phyloP scores from a whole-genome alignment of 176 grass and related monocot genomes.

The Bolboschoenus planiculmis region DNA sequence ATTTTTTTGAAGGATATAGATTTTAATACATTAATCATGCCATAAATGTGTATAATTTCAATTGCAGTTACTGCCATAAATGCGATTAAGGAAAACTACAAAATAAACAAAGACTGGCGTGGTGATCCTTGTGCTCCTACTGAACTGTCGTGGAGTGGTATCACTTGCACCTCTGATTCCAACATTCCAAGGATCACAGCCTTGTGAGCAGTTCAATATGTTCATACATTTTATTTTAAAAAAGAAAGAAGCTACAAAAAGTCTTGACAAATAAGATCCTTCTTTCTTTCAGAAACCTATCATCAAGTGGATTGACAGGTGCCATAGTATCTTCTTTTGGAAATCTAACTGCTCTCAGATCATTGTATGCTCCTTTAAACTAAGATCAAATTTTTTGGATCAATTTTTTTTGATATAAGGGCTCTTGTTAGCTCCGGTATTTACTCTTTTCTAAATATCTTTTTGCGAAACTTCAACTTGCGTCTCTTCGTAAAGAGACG shows the following conservation, averaged over 20 bases:
- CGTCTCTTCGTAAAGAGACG: too few relatives aligned
- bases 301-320: constrained; percentile 27
- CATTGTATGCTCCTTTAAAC: constrained; percentile 23
- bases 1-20: neutral
- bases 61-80: constrained; percentile 30
- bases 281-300: constrained; percentile 32
- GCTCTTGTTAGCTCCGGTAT: too few relatives aligned
- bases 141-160: constrained; percentile 23
- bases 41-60: neutral
- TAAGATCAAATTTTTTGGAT: neutral
- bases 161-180: constrained; percentile 22
- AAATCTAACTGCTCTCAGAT: constrained; percentile 29
- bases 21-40: neutral
- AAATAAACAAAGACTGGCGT: constrained; percentile 35
- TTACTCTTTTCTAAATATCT: neutral
- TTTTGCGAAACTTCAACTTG: too few relatives aligned
- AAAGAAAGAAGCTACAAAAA: neutral
- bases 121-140: constrained; percentile 46
- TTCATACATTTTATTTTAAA: neutral
- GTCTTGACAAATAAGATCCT: neutral
- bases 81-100: constrained; percentile 26
- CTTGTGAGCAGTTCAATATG: constrained; percentile 19
- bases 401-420: too few relatives aligned
- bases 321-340: constrained; percentile 23
- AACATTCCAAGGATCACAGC: constrained; percentile 29